Evolutionary conservation across 1,139 yeast genomes (phyloP).

Genomic region (Oligophagozyma castellii): DNA sequence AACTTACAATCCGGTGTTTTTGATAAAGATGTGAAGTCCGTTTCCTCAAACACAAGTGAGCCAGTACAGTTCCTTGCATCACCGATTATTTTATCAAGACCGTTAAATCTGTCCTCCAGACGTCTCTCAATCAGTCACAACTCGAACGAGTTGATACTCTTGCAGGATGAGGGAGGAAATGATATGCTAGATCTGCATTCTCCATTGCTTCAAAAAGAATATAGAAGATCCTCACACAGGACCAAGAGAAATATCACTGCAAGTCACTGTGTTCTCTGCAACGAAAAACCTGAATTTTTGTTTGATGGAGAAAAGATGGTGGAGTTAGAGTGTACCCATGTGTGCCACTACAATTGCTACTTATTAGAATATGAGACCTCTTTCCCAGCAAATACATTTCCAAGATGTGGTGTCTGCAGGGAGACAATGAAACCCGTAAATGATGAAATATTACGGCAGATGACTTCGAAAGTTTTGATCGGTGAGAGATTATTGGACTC

Average conservation of each 20-base stretch:
- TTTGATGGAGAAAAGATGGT: slow-evolving; percentile 25
- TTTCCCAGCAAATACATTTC: slow-evolving; percentile 6
- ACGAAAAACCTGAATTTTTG: slow-evolving; percentile 22
- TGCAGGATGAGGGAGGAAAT: too few species aligned
- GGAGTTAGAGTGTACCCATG: slow-evolving; percentile 24
- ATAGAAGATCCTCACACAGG: neutral
- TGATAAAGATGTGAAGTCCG: neutral
- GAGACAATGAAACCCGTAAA: slow-evolving; percentile 13
- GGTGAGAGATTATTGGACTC: too few species aligned
- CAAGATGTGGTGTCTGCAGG: slow-evolving; percentile 20
- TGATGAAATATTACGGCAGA: slow-evolving; percentile 15
- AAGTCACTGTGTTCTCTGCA: slow-evolving; percentile 24
- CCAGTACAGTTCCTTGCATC: neutral
- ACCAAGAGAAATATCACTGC: neutral
- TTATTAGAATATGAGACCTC: slow-evolving; percentile 9
- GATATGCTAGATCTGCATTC: too few species aligned
- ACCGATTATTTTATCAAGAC: too few species aligned
- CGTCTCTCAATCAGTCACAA: too few species aligned
- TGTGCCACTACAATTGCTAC: slow-evolving; percentile 20
- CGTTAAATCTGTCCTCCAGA: too few species aligned
- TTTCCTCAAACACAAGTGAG: neutral
- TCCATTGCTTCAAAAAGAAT: slow-evolving; percentile 1
- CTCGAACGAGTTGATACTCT: too few species aligned
- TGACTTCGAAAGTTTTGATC: slow-evolving; percentile 14
- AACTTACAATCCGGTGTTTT: too few species aligned